Evolutionary conservation across 139 green algal genomes (phyloP).

Genomic region (Penium margaritaceum): DNA sequence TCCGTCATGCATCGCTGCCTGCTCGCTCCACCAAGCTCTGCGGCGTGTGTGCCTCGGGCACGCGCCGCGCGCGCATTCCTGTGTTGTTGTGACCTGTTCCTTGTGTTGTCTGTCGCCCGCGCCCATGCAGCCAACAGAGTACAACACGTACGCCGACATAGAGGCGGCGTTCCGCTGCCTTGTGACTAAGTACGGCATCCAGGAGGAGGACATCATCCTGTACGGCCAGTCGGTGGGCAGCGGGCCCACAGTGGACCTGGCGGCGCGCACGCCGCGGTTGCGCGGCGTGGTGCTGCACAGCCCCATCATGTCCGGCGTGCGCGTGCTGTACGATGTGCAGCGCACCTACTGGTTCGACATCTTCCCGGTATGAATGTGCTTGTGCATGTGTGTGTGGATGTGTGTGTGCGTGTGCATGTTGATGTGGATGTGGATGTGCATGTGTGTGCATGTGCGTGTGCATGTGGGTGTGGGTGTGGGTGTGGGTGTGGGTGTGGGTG

Average conservation of each 20-base stretch:
- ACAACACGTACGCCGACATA: slow-evolving; percentile 61
- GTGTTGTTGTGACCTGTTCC: no score
- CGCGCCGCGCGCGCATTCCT: no score
- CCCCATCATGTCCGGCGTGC: slow-evolving; percentile 75
- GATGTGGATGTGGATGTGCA: no score
- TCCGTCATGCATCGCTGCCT: no score
- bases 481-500: no score
- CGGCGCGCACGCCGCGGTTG: slow-evolving; percentile 35
- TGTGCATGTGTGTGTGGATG: no score
- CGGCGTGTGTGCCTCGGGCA: no score
- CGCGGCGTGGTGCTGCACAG: slow-evolving; percentile 79
- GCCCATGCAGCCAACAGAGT: slow-evolving; percentile 46
- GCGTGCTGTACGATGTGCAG: slow-evolving; percentile 69
- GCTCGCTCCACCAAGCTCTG: no score
- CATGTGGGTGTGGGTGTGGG: no score
- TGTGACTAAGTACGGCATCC: slow-evolving; percentile 17
- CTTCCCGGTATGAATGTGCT: slow-evolving; percentile 43
- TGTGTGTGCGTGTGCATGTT: no score
- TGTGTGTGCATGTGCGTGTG: no score
- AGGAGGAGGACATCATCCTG: slow-evolving; percentile 62
- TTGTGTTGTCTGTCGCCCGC: no score
- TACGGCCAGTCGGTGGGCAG: slow-evolving; percentile 82
- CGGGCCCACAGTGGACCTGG: slow-evolving; percentile 59
- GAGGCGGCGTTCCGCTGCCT: slow-evolving; percentile 53
- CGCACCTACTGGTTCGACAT: slow-evolving; percentile 53